Percentiles rank a stretch among this genome's conserved stretches.
Evolutionary conservation across 495 filamentous ascomycete genomes (phyloP).

Genomic region (Cenococcum geophilum): DNA sequence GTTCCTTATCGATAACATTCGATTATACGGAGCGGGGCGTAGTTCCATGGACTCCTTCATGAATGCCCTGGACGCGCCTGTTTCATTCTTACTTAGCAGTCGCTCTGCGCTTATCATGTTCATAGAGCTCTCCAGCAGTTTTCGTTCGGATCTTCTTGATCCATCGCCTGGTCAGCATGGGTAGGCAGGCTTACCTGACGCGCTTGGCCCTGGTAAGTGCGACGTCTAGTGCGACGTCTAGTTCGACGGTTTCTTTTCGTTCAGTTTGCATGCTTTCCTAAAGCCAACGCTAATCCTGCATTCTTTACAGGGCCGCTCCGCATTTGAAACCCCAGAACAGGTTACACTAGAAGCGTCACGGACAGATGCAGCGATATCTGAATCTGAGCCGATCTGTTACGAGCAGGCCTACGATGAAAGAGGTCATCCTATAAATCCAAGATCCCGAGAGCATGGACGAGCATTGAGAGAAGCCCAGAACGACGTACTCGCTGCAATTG

Average conservation of each 20-base stretch:
- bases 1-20: no score
- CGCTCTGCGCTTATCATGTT: background rate
- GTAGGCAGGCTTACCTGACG: slow-evolving; percentile 30
- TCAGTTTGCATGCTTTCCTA: background rate
- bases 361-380: slow-evolving; percentile 2
- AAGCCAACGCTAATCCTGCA: background rate
- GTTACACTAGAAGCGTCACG: slow-evolving; percentile 10
- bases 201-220: slow-evolving; percentile 27
- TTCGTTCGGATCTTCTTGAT: background rate
- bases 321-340: slow-evolving; percentile 16
- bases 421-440: slow-evolving; percentile 37
- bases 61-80: no score
- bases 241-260: background rate
- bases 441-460: slow-evolving; percentile 26
- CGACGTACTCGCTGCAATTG: slow-evolving; percentile 34
- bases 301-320: slow-evolving; percentile 19
- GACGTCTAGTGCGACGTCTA: background rate
- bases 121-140: background rate
- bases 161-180: slow-evolving; percentile 16
- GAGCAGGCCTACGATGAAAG: slow-evolving; percentile 36
- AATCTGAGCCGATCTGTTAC: slow-evolving; percentile 8
- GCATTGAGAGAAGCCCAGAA: slow-evolving; percentile 35
- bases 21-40: no score
- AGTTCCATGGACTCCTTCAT: no score
- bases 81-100: no score